Base-by-base conservation (phyloP, 225 moss, liverwort and hornwort species). In the Physcomitrium patens region DNA sequence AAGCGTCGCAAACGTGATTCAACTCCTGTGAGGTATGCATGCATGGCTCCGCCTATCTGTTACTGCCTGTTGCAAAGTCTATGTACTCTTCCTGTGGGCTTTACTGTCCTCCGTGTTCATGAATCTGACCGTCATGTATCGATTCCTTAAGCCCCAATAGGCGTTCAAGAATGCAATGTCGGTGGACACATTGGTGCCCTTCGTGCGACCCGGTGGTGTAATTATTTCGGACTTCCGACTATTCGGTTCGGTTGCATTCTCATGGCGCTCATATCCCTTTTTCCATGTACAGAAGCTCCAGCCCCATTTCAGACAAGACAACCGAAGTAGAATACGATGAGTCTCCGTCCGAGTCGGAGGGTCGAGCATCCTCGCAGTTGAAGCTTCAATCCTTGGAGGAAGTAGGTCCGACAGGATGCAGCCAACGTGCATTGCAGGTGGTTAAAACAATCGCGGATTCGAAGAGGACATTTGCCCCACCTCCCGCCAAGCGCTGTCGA, bases 1-100 rank as follows among this genome's bases (percentile, higher is more conserved):
- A 87, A 87, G 65, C 87, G 87, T 7, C 87, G 87, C 65, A 87
- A 72, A 51, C 72, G 82, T 69, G 79, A 82, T 24, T 24, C 69
- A 3, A 1, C 54, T 68, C 26, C 69, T 17, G 18, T 59, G 37
- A 87, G 87, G 84, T 84, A 54, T 45, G 0, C 2, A 62, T 70
- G 18, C 22, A 4, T 57, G 28, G 58, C 64, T 20, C 12, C 52
- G 18, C 18, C 5, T 31, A 58, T 41, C 8, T 12, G 45, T 3
- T 13, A 22, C 31, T 12, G 20, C 0, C 24, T 68, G 28, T 8
- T 19, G 19, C 3, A 6, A 43, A 4, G 31, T 7, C 31, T 37
- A 7, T 37, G 2, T 2, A 4, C 31, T 37, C 2, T 0, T 37
- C 24, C 24, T 24, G 24, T 37, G 31, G 31, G 31, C 1, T 37